Percentiles rank a stretch among this genome's conserved stretches.
phyloP scores from a whole-genome alignment of 108 stramenopile genomes.

The Licmophora abbreviata region DNA sequence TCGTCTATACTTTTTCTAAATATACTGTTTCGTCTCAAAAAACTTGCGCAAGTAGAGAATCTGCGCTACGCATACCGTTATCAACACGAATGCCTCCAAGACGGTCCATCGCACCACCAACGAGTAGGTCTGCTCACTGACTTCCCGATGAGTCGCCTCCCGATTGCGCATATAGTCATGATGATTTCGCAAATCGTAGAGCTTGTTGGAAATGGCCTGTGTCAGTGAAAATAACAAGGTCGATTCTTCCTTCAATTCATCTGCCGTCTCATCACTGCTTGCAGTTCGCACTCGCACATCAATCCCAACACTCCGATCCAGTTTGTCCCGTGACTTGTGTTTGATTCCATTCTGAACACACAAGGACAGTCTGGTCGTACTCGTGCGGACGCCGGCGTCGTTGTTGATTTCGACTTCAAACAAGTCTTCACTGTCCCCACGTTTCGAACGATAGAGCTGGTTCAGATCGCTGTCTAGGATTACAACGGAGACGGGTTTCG shows the following conservation, averaged over 20 bases:
- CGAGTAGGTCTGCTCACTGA: conserved; percentile 27
- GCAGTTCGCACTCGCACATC: neutral
- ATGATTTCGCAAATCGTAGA: conserved; percentile 24
- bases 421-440: neutral
- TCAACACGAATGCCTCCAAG: conserved; percentile 32
- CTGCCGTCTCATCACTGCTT: neutral
- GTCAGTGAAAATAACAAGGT: neutral
- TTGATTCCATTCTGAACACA: neutral
- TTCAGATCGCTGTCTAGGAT: neutral
- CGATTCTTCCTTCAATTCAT: neutral
- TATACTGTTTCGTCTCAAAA: conserved; percentile 38
- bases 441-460: neutral
- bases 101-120: conserved; percentile 33
- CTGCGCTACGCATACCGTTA: conserved; percentile 27
- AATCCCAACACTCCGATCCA: neutral
- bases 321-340: neutral
- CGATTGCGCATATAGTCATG: conserved; percentile 38
- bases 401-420: neutral
- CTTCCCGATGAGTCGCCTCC: conserved; percentile 21
- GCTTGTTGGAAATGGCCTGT: neutral
- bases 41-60: conserved; percentile 41
- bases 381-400: too few species aligned
- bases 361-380: neutral
- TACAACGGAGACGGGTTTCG: neutral
- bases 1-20: conserved; percentile 13